Conservation (phyloP, 2,329 filamentous ascomycete genomes). For the Alternaria arborescens region DNA sequence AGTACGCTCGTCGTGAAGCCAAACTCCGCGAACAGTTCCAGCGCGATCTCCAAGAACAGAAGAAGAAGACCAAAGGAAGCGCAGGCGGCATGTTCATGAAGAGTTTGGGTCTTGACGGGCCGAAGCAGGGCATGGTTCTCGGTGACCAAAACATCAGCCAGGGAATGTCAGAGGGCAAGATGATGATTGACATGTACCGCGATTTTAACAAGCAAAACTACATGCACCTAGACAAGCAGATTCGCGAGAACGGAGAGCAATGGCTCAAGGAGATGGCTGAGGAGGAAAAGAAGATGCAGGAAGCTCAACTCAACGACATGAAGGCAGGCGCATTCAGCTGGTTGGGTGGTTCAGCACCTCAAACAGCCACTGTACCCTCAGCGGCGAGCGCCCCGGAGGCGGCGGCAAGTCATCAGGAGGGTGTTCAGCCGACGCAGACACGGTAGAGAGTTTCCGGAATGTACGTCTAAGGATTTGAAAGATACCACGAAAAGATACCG, state of each 20-base stretch:
- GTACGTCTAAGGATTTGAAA: slow-evolving; percentile 2
- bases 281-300: slow-evolving; percentile 85
- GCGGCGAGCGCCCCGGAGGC: slow-evolving; percentile 29
- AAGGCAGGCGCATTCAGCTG: slow-evolving; percentile 61
- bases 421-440: slow-evolving; percentile 20
- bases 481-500: slow-evolving; percentile 11
- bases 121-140: slow-evolving; percentile 64
- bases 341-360: slow-evolving; percentile 31
- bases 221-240: slow-evolving; percentile 86
- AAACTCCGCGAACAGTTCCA: slow-evolving; percentile 86
- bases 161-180: slow-evolving; percentile 90
- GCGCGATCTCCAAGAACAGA: slow-evolving; percentile 75
- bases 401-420: slow-evolving; percentile 22
- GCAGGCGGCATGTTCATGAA: slow-evolving; percentile 74
- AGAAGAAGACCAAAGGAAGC: slow-evolving; percentile 67
- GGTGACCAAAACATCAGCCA: slow-evolving; percentile 69
- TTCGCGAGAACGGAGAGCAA: slow-evolving; percentile 90
- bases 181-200: slow-evolving; percentile 92
- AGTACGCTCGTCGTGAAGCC: slow-evolving; percentile 89
- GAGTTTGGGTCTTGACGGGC: slow-evolving; percentile 77
- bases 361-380: slow-evolving; percentile 24
- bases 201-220: slow-evolving; percentile 93
- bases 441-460: slow-evolving; percentile 20
- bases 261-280: slow-evolving; percentile 95
- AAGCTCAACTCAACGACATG: slow-evolving; percentile 92